phyloP scores from a whole-genome alignment of 805 yeast species.

The Ogataea thermomethanolica region DNA sequence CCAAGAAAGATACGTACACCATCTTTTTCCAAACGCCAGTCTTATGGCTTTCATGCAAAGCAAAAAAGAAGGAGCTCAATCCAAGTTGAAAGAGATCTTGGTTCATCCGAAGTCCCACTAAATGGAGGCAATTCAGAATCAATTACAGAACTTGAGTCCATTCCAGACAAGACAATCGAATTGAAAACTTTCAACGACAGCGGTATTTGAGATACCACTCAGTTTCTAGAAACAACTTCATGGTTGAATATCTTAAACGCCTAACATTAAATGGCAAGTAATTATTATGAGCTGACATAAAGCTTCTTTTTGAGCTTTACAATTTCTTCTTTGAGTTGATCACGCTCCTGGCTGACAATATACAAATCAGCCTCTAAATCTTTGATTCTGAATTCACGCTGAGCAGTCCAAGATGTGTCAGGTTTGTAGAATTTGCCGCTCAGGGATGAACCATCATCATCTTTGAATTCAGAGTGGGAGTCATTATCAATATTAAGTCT shows the following conservation, averaged over 20 bases:
- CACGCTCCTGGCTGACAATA: slow-evolving; percentile 79
- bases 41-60: slow-evolving; percentile 26
- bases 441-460: slow-evolving; percentile 16
- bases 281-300: slow-evolving; percentile 17
- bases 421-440: not conserved
- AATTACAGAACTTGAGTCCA: not conserved
- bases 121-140: not conserved
- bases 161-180: not conserved
- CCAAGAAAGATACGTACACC: slow-evolving; percentile 26
- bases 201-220: too few relatives aligned
- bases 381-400: slow-evolving; percentile 69
- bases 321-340: slow-evolving; percentile 64
- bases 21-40: slow-evolving; percentile 29
- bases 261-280: not conserved
- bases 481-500: slow-evolving; percentile 33
- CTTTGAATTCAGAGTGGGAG: slow-evolving; percentile 19
- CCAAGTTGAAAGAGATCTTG: not conserved
- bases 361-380: slow-evolving; percentile 83
- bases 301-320: slow-evolving; percentile 57
- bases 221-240: not conserved
- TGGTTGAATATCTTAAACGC: not conserved
- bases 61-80: slow-evolving; percentile 14
- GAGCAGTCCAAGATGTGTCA: slow-evolving; percentile 39
- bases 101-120: not conserved
- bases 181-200: not conserved